phyloP scores from a whole-genome alignment of 139 green algal species.

The Gonium pectorale region DNA sequence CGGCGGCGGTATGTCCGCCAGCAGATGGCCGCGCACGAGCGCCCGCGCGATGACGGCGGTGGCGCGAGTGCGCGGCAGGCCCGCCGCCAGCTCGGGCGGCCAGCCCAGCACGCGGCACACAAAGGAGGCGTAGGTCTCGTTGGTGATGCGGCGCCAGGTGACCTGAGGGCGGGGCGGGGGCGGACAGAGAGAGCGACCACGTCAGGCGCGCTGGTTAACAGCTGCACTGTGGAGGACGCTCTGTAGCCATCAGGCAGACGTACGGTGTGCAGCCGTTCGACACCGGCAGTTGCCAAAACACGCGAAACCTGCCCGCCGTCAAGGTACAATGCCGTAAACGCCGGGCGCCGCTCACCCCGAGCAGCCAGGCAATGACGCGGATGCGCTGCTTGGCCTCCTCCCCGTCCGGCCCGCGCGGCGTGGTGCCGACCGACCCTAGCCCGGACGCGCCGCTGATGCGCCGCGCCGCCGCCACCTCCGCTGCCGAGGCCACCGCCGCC shows the following conservation, averaged over 20 bases:
- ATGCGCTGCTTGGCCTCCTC: slow-evolving; percentile 9
- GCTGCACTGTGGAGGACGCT: neutral
- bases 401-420: neutral
- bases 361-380: slow-evolving; percentile 1
- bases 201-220: neutral
- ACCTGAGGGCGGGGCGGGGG: neutral
- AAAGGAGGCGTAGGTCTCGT: slow-evolving; percentile 38
- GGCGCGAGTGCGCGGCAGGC: neutral
- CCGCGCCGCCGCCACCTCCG: neutral
- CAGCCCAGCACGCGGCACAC: slow-evolving; percentile 30
- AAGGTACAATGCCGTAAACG: neutral
- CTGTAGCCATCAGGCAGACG: neutral
- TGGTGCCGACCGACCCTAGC: no score
- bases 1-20: no score
- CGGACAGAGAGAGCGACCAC: neutral
- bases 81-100: neutral
- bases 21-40: slow-evolving; percentile 31
- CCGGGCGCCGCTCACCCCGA: slow-evolving; percentile 1
- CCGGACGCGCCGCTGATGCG: neutral
- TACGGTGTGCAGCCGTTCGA: neutral
- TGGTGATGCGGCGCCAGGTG: slow-evolving; percentile 30
- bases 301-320: neutral
- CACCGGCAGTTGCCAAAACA: neutral
- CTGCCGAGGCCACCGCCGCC: neutral
- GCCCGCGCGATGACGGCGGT: neutral